phyloP scores from a whole-genome alignment of 768 basidiomycete genomes.

The Lactarius indigo region DNA sequence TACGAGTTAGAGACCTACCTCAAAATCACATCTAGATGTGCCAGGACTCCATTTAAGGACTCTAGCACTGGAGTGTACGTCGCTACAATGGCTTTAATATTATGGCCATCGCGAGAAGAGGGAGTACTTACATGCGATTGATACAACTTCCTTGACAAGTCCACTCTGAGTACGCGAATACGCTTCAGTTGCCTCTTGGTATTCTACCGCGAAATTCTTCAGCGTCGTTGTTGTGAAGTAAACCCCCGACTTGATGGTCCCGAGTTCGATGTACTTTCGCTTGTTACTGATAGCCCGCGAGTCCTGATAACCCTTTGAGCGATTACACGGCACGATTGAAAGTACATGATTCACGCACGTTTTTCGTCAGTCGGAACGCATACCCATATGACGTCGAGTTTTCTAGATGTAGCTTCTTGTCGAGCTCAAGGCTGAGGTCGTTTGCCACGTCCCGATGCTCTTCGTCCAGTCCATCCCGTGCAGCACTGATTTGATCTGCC shows the following conservation, averaged over 20 bases:
- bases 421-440: slow-evolving; percentile 76
- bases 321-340: background rate
- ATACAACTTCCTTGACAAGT: slow-evolving; percentile 89
- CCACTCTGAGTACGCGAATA: slow-evolving; percentile 76
- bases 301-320: slow-evolving; percentile 52
- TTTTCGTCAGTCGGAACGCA: slow-evolving; percentile 89
- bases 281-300: slow-evolving; percentile 61
- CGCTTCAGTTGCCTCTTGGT: slow-evolving; percentile 57
- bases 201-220: slow-evolving; percentile 69
- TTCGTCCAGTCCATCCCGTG: slow-evolving; percentile 75
- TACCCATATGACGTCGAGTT: slow-evolving; percentile 88
- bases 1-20: slow-evolving; percentile 47
- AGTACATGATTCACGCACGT: slow-evolving; percentile 45
- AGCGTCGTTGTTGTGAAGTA: slow-evolving; percentile 83
- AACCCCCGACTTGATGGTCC: slow-evolving; percentile 79
- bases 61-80: slow-evolving; percentile 91
- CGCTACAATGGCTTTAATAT: slow-evolving; percentile 43
- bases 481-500: slow-evolving; percentile 59
- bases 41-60: slow-evolving; percentile 74
- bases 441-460: slow-evolving; percentile 70
- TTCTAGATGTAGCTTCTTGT: slow-evolving; percentile 96
- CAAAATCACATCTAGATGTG: slow-evolving; percentile 86
- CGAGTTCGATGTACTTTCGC: slow-evolving; percentile 77
- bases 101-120: background rate
- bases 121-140: slow-evolving; percentile 69